Conservation (phyloP, 768 basidiomycete genomes). For the Trametes sanguinea region DNA sequence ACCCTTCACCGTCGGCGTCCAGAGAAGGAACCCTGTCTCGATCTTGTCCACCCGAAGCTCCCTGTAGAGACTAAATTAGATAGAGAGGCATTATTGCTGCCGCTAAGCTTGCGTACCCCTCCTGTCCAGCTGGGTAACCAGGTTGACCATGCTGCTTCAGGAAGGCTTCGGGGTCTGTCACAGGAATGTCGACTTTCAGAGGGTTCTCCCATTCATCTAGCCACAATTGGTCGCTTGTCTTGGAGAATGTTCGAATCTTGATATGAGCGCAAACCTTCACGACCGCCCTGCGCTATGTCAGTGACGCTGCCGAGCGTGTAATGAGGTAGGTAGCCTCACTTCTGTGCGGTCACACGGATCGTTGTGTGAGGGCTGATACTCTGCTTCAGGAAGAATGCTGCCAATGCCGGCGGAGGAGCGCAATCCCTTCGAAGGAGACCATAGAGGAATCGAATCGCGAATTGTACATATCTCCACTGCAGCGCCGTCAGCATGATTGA, state of each 20-base stretch:
- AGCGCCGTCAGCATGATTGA: slow-evolving; percentile 7
- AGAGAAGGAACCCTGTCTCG: slow-evolving; percentile 75
- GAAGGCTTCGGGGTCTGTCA: slow-evolving; percentile 54
- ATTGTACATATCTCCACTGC: slow-evolving; percentile 86
- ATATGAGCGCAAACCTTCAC: slow-evolving; percentile 66
- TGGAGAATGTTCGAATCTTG: slow-evolving; percentile 76
- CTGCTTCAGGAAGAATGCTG: slow-evolving; percentile 65
- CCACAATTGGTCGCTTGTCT: slow-evolving; percentile 68
- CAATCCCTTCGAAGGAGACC: slow-evolving; percentile 66
- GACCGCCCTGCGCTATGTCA: slow-evolving; percentile 50
- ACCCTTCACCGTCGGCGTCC: slow-evolving; percentile 64
- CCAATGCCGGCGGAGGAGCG: slow-evolving; percentile 51
- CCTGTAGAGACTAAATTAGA: slow-evolving; percentile 25
- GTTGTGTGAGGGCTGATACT: slow-evolving; percentile 70
- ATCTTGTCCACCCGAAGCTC: slow-evolving; percentile 72
- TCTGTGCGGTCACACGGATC: slow-evolving; percentile 65
- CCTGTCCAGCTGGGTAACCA: slow-evolving; percentile 18
- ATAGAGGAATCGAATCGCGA: slow-evolving; percentile 61
- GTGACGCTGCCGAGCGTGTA: slow-evolving; percentile 3
- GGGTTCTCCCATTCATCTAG: slow-evolving; percentile 72
- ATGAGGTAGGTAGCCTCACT: slow-evolving; percentile 40
- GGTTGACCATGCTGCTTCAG: slow-evolving; percentile 42
- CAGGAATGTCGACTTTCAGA: slow-evolving; percentile 45
- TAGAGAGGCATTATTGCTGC: not conserved
- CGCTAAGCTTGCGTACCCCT: slow-evolving; percentile 12